Evolutionary conservation across 228 moss, liverwort and hornwort genomes (phyloP).

Genomic region (Sphagnum magellanicum): DNA sequence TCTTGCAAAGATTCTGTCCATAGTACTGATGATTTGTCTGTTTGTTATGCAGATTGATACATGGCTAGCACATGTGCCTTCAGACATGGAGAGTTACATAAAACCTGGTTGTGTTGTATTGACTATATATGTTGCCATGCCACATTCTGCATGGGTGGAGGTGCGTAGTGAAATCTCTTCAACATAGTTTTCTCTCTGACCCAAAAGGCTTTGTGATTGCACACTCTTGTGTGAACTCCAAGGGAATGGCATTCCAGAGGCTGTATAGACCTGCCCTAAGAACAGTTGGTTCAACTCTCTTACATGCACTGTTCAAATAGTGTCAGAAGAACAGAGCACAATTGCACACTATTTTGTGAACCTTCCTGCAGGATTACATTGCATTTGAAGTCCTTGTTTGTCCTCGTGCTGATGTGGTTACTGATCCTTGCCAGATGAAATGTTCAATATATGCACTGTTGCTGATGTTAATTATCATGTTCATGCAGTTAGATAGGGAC

Average conservation of each 20-base stretch:
- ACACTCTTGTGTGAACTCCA: background rate
- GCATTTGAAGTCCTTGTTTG: background rate
- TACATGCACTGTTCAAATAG: no score
- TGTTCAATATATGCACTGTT: background rate
- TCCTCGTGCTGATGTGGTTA: no score
- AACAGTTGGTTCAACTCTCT: background rate
- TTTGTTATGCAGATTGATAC: constrained; percentile 49
- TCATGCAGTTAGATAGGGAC: constrained; percentile 53
- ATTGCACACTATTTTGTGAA: background rate
- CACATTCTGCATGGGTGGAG: constrained; percentile 55
- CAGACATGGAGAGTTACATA: constrained; percentile 89
- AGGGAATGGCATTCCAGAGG: no score
- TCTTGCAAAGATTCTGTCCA: background rate
- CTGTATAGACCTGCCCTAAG: background rate
- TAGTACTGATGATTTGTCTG: background rate
- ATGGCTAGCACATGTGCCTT: constrained; percentile 78
- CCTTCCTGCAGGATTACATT: background rate
- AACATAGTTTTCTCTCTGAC: no score
- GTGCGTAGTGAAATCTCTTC: constrained; percentile 11
- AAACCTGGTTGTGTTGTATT: constrained; percentile 87
- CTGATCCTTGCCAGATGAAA: background rate
- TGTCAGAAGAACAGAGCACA: background rate
- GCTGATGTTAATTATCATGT: background rate
- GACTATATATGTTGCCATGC: constrained; percentile 78
- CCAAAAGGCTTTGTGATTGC: background rate